phyloP scores from a whole-genome alignment of 2,329 filamentous ascomycete genomes.

The Colletotrichum somersetense region DNA sequence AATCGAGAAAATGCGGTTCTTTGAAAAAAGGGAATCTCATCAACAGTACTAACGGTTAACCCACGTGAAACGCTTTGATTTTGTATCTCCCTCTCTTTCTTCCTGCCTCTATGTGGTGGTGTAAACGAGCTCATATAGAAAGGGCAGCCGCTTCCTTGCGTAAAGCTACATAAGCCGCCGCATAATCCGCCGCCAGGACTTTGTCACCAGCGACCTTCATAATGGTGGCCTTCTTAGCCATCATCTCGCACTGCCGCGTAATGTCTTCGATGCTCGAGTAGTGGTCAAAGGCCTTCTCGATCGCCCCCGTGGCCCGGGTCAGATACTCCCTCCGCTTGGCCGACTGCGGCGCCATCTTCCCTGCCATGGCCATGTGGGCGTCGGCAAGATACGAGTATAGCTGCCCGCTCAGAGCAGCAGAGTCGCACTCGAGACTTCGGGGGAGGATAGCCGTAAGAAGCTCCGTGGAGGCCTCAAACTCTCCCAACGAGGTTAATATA shows the following conservation, averaged over 20 bases:
- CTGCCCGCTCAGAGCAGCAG: slow-evolving; percentile 70
- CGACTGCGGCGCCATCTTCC: slow-evolving; percentile 59
- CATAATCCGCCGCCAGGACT: slow-evolving; percentile 73
- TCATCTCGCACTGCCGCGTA: slow-evolving; percentile 79
- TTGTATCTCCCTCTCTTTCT: no score
- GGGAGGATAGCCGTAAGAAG: slow-evolving; percentile 80
- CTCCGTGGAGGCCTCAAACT: slow-evolving; percentile 75
- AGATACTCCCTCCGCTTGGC: slow-evolving; percentile 67
- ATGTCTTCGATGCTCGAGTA: slow-evolving; percentile 77
- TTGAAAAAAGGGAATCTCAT: not conserved
- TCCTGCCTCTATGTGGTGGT: not conserved
- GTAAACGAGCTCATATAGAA: slow-evolving; percentile 17
- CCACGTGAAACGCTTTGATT: not conserved
- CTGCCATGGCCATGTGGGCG: slow-evolving; percentile 82
- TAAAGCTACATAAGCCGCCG: slow-evolving; percentile 73
- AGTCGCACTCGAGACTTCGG: slow-evolving; percentile 79
- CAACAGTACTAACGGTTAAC: not conserved
- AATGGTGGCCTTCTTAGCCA: slow-evolving; percentile 85
- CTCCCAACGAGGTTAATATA: slow-evolving; percentile 76
- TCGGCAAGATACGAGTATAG: slow-evolving; percentile 81
- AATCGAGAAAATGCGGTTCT: slow-evolving; percentile 37
- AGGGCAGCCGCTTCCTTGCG: slow-evolving; percentile 51
- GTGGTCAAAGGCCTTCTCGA: slow-evolving; percentile 73
- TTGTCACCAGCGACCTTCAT: slow-evolving; percentile 77
- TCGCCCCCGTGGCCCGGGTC: slow-evolving; percentile 68